Evolutionary conservation across 352 stramenopile genomes (phyloP), one percentile per base, ranked within the genome.

Genomic region (Phytopythium oedochilum): DNA sequence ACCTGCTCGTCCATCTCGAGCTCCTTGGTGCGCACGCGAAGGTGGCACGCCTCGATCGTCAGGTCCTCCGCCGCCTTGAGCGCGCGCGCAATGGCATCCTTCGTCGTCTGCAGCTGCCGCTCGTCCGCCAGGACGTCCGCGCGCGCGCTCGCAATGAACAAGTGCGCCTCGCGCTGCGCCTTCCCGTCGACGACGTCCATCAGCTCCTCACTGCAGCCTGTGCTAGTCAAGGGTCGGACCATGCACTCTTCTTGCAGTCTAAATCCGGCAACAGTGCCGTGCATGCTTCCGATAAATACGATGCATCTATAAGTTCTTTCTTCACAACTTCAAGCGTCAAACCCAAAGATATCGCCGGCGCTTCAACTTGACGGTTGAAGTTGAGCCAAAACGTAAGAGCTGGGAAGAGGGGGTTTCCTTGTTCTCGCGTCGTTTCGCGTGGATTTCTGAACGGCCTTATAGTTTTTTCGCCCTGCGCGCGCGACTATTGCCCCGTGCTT

Each of bases 1-100:
- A 71, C 20, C 20, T 80, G 69, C 57, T 90, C 75, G 46, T 88
- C 77, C 28, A 78, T 61, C 48, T 81, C 72, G 20, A 90, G 67
- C 55, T 88, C 73, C 50, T 85, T 73, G 23, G 70, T 80, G 9
- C 77, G 80, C 48, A 86, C 68, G 23, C 57, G 64, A 23, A 88
- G 60, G 9, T 57, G 70, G 34, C 65, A 78, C 11, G 71, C 61
- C 38, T 86, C 73, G 32, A 83, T 70, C 25, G 77, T 71, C 32
- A 88, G 66, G 26, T 83, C 63, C 47, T 89, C 76, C 25, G 73
- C 66, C 32, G 63, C 57, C 44, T 64, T 60, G 35, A 80, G 64
- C 49, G 68, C 71, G 7, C 59, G 40, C 4, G 39, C 45, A 26
- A 90, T 84, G 23, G 76, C 68, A 10, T 61, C 49, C 20, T 51